Percentiles rank a stretch among this genome's conserved stretches.
Conservation (phyloP, 345 rosid genomes). For the Camelina sativa region DNA sequence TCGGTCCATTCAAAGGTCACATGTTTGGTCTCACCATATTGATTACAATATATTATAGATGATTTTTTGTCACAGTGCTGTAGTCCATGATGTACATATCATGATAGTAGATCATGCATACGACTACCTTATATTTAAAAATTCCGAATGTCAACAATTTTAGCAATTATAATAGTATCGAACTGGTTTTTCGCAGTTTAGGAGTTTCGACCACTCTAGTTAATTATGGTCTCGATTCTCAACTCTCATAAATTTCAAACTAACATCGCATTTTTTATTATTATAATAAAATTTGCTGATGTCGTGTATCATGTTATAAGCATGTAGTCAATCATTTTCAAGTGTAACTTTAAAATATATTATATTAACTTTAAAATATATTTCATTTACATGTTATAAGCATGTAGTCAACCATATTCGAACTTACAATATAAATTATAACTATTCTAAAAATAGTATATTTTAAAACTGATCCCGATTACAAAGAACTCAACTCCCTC, state of each 20-base stretch:
- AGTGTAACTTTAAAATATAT: neutral
- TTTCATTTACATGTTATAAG: slow-evolving; percentile 13
- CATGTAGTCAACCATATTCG: slow-evolving; percentile 13
- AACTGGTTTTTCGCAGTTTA: neutral
- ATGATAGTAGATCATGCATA: slow-evolving; percentile 7
- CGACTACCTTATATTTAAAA: neutral
- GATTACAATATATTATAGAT: slow-evolving; percentile 3
- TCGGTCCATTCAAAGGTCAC: slow-evolving; percentile 17
- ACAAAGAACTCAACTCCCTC: neutral
- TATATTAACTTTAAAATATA: too few species aligned
- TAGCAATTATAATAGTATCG: neutral
- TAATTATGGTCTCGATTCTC: neutral
- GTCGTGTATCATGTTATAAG: slow-evolving; percentile 10
- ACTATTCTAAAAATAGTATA: neutral
- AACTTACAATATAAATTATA: neutral
- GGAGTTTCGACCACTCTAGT: neutral
- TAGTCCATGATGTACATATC: slow-evolving; percentile 2
- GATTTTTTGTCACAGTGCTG: slow-evolving; percentile 5
- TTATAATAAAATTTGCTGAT: neutral
- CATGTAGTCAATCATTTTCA: slow-evolving; percentile 21
- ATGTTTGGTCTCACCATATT: slow-evolving; percentile 14
- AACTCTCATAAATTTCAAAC: neutral
- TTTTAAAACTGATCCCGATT: neutral
- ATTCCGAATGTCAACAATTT: neutral
- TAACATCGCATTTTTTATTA: neutral